Evolutionary conservation across 1,139 yeast genomes (phyloP).

Genomic region (Kodamaea sp.): DNA sequence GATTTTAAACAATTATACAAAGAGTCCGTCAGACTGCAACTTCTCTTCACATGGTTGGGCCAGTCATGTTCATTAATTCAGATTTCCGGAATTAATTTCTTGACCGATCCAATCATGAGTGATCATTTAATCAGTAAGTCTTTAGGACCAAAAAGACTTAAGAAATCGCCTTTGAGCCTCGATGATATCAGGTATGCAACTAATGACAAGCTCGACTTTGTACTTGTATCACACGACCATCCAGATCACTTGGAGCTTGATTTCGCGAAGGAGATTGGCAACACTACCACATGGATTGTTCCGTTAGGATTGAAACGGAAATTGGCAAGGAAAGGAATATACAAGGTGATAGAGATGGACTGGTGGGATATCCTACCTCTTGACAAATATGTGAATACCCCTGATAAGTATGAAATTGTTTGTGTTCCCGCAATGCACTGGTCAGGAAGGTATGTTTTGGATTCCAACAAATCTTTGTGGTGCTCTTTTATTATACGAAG

Average conservation of each 20-base stretch:
- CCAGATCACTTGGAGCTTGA: constrained; percentile 87
- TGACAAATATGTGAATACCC: constrained; percentile 29
- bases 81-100: constrained; percentile 66
- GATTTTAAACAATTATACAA: constrained; percentile 17
- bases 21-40: constrained; percentile 32
- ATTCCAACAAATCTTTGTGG: constrained; percentile 83
- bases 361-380: constrained; percentile 84
- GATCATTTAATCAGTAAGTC: constrained; percentile 61
- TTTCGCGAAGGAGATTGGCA: constrained; percentile 59
- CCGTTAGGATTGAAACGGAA: constrained; percentile 74
- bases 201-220: constrained; percentile 56
- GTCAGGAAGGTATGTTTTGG: constrained; percentile 82
- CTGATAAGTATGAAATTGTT: constrained; percentile 70
- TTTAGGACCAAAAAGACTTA: constrained; percentile 80
- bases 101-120: constrained; percentile 85
- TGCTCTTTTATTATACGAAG: constrained; percentile 74
- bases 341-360: constrained; percentile 67
- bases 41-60: constrained; percentile 87
- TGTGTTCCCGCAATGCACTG: constrained; percentile 98
- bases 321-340: constrained; percentile 57
- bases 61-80: constrained; percentile 84
- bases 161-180: constrained; percentile 66
- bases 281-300: constrained; percentile 74
- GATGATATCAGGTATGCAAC: constrained; percentile 60
- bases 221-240: constrained; percentile 88